A percentile compares a stretch with the other conserved stretches of the same genome.
These are phyloP conservation scores for Danielia oregonensis DNA, from an alignment of 805 yeast species.

Conservation along the genomic window DNA sequence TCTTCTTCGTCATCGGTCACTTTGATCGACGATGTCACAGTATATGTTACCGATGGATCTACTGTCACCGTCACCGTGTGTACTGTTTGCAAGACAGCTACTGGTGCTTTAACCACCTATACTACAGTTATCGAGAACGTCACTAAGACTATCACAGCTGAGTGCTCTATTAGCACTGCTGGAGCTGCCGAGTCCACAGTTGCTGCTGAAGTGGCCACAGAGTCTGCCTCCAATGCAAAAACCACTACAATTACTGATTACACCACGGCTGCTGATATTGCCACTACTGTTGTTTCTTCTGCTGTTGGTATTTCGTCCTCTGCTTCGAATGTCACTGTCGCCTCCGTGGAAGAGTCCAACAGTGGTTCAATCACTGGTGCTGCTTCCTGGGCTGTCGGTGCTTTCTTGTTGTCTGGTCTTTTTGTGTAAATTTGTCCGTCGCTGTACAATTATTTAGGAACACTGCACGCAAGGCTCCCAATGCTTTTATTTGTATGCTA, in stretches of 20 bases:
- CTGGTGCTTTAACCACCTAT: constrained; percentile 9
- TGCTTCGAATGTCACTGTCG: neutral
- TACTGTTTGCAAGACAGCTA: constrained; percentile 9
- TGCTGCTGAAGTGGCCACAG: constrained; percentile 1
- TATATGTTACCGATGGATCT: constrained; percentile 4
- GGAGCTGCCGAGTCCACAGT: constrained; percentile 1
- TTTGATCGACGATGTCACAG: constrained; percentile 7
- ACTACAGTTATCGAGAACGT: constrained; percentile 8
- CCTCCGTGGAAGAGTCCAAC: constrained; percentile 1
- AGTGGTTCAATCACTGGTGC: neutral
- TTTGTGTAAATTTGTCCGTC: too few relatives aligned
- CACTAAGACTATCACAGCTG: constrained; percentile 8
- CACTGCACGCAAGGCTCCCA: too few relatives aligned
- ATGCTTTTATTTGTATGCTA: too few relatives aligned
- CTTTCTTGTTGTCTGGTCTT: too few relatives aligned
- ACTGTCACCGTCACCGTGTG: constrained; percentile 11
- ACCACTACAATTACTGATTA: too few relatives aligned
- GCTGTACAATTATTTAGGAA: too few relatives aligned
- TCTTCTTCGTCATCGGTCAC: too few relatives aligned
- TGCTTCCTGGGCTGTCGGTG: neutral
- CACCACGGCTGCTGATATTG: constrained; percentile 1
- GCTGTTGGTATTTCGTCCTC: neutral
- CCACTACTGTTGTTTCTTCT: neutral
- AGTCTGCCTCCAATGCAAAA: too few relatives aligned
- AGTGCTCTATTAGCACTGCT: constrained; percentile 4